Base-by-base conservation (phyloP, 2,329 filamentous ascomycete species). In the Cordyceps javanica region DNA sequence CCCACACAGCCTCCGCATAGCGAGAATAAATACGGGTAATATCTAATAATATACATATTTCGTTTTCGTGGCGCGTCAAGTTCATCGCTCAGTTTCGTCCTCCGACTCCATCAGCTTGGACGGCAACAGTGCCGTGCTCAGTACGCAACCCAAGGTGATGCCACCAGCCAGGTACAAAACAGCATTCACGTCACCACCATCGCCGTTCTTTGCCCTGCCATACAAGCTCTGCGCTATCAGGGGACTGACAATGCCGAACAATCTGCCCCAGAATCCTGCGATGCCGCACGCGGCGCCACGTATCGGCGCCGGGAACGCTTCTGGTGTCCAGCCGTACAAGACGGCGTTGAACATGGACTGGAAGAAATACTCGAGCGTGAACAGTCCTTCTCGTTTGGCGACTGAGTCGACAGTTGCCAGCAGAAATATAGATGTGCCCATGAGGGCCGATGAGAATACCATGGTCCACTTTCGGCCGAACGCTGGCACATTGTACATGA, bases 241-340 rank as follows among this genome's bases (percentile, higher is more conserved):
- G 0, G 82, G 82, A 38, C 78, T 80, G 16, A 85, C 74, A 45
- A 85, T 84, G 10, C 79, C 78, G 61, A 82, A 82, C 25, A 85
- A 55, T 2, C 82, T 68, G 1, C 82, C 82, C 79, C 80, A 83
- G 63, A 83, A 85, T 59, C 78, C 80, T 2, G 81, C 80, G 13
- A 83, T 60, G 0, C 82, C 82, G 62, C 77, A 80, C 0, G 82
- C 82, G 0, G 80, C 82, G 3, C 80, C 82, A 0, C 81, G 72
- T 45, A 80, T 73, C 0, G 80, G 77, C 2, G 77, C 79, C 0
- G 80, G 80, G 67, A 85, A 84, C 0, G 79, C 79, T 62, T 85
- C 80, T 0, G 82, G 82, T 0, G 81, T 84, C 67, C 74, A 78
- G 0, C 73, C 75, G 55, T 76, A 78, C 44, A 71, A 57, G 0